Evolutionary conservation across 208 protist species (phyloP), one percentile per base, ranked within the genome.

Genomic region (Lotmaria passim): DNA sequence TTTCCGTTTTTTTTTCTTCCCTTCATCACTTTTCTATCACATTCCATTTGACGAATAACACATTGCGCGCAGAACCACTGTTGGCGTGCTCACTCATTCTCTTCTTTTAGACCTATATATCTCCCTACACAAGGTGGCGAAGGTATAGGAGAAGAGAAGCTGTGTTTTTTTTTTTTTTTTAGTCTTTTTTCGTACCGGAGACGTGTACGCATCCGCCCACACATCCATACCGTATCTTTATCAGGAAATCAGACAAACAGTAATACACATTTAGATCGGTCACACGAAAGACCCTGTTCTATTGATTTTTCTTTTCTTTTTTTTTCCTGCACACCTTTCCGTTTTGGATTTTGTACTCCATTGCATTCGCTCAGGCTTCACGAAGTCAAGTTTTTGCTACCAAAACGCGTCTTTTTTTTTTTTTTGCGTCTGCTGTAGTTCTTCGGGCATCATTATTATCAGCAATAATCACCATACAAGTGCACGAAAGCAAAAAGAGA

Each of bases 401-500:
- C n/a, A n/a, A n/a, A n/a, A n/a, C n/a, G n/a, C n/a, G n/a, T n/a
- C n/a, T n/a, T n/a, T n/a, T n/a, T n/a, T n/a, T n/a, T n/a, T n/a
- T n/a, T n/a, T n/a, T n/a, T n/a, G n/a, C n/a, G n/a, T n/a, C n/a
- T n/a, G n/a, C n/a, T n/a, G n/a, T n/a, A n/a, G n/a, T n/a, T n/a
- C n/a, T n/a, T n/a, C n/a, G n/a, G n/a, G n/a, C n/a, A n/a, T n/a
- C 33, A 28, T 38, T 12, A 26, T 41, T 21, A 30, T 10, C 8
- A 21, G 2, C 46, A 30, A 24, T 65, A 19, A 15, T n/a, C n/a
- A 28, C 11, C 52, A 55, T 61, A 55, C 31, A 61, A 28, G 60
- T 38, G 17, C 48, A 71, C 24, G 23, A 17, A 46, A 4, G 11
- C 14, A 44, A 56, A 68, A 50, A 75, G 23, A 10, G 62, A 56